Conservation (phyloP, 73 alveolate species). For the Symbiodinium pilosum region DNA sequence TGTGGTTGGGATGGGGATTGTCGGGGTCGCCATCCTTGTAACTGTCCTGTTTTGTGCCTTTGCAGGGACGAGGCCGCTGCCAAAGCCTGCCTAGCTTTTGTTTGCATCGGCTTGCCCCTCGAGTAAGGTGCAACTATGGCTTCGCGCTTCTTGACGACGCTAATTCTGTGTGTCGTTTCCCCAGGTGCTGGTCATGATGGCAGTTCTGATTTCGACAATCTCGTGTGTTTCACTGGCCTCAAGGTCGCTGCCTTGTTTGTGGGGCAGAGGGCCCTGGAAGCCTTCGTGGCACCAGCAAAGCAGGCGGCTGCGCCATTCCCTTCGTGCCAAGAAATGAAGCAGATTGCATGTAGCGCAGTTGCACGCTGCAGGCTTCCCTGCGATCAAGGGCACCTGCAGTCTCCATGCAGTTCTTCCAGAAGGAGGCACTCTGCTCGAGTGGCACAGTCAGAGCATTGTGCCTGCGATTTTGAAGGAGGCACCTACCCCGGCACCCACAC, state of each 20-base stretch:
- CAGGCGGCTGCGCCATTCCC: neutral
- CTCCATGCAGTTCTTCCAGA: slow-evolving; percentile 19
- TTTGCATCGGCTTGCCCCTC: no score
- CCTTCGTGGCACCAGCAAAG: slow-evolving; percentile 15
- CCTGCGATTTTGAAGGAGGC: neutral
- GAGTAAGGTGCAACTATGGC: neutral
- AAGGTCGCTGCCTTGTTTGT: neutral
- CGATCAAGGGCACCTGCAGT: neutral
- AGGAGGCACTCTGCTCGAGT: neutral
- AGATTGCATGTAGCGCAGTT: no score
- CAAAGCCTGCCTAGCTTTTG: neutral
- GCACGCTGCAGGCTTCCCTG: neutral
- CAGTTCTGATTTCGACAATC: neutral
- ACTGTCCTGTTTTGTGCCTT: no score
- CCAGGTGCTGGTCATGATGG: neutral
- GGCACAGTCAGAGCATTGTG: neutral
- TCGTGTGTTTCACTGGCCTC: neutral
- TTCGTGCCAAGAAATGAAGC: neutral
- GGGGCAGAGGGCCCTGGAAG: neutral
- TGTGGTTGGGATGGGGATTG: no score
- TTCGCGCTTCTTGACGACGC: neutral
- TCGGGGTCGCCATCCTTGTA: no score
- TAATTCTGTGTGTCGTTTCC: neutral
- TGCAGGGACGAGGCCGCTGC: no score
- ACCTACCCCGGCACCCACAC: neutral